Evolutionary conservation across 306 rosid species (phyloP), one percentile per base, ranked within the genome.

Genomic region (Adenanthera pavonina): DNA sequence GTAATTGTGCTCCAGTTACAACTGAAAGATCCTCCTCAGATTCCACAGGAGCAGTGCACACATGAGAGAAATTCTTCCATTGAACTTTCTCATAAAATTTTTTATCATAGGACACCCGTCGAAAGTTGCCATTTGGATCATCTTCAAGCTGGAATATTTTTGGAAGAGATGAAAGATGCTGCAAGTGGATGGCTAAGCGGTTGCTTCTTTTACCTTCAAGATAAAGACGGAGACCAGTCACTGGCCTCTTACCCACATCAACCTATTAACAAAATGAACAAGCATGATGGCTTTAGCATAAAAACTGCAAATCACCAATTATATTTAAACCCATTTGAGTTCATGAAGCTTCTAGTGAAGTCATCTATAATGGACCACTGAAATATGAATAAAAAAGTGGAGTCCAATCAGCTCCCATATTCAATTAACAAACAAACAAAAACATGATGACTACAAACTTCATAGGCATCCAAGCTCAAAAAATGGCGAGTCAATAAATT

Each of bases 1-100:
- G 99, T 69, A 95, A 85, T 77, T 91, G 95, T 65, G 97, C 99
- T 75, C 99, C 99, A 0, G 99, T 95, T 70, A 95, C 97, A 70
- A 95, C 82, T 10, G 97, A 85, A 69, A 87, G 92, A 73, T 90
- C 97, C 82, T 95, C 97, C 8, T 91, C 92, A 0, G 99, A 85
- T 62, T 95, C 95, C 75, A 93, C 95, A 8, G 99, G 97, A 51
- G 99, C 95, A 72, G 99, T 93, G 84, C 97, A 95, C 67, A 95
- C 97, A 60, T 93, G 99, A 81, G 99, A 95, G 84, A 95, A 95
- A 90, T 90, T 91, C 93, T 95, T 95, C 94, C 97, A 95, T 76
- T 88, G 99, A 72, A 95, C 99, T 91, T 93, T 95, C 87, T 95
- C 99, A 43, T 83, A 91, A 85, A 90, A 95, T 81, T 77, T 91